A percentile compares a stretch with the other conserved stretches of the same genome.
Conservation (phyloP, 495 filamentous ascomycete genomes). For the Schizothecium vesticola region DNA sequence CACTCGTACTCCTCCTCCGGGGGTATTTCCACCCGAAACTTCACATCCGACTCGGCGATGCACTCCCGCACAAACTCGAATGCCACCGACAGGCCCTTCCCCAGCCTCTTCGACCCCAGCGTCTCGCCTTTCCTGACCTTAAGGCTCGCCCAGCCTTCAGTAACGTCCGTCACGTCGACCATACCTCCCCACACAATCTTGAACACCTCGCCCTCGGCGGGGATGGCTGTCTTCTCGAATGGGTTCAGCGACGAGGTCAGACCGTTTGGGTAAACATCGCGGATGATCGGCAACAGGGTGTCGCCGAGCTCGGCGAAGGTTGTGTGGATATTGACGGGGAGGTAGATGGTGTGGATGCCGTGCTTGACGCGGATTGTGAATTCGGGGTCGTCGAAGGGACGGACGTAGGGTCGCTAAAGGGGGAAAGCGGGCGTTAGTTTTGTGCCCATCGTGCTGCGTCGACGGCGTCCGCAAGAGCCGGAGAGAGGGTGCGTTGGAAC, state of each 20-base stretch:
- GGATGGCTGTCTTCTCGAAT: constrained; percentile 4
- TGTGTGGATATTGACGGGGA: constrained; percentile 59
- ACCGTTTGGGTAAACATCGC: constrained; percentile 46
- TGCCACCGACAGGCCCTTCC: constrained; percentile 59
- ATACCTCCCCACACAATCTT: not conserved
- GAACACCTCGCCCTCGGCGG: not conserved
- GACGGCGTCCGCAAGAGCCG: not conserved
- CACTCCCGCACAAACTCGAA: constrained; percentile 55
- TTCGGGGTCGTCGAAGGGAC: constrained; percentile 31
- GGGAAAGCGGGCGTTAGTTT: not conserved
- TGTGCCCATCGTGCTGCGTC: not conserved
- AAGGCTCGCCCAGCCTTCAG: constrained; percentile 39
- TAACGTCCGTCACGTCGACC: constrained; percentile 19
- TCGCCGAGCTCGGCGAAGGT: constrained; percentile 56
- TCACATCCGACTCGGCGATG: constrained; percentile 45
- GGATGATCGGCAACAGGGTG: constrained; percentile 54
- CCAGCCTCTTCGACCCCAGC: constrained; percentile 34
- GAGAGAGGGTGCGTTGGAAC: not conserved
- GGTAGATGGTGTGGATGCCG: constrained; percentile 69
- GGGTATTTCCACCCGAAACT: constrained; percentile 63
- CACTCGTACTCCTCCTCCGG: constrained; percentile 42
- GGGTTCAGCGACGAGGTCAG: constrained; percentile 21
- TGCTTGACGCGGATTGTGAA: constrained; percentile 74
- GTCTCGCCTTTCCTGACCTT: constrained; percentile 31
- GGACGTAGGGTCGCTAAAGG: constrained; percentile 1